These are phyloP conservation scores for Flaveria robusta DNA, from an alignment of 129 eudicot genomes.

Conservation along the genomic window DNA sequence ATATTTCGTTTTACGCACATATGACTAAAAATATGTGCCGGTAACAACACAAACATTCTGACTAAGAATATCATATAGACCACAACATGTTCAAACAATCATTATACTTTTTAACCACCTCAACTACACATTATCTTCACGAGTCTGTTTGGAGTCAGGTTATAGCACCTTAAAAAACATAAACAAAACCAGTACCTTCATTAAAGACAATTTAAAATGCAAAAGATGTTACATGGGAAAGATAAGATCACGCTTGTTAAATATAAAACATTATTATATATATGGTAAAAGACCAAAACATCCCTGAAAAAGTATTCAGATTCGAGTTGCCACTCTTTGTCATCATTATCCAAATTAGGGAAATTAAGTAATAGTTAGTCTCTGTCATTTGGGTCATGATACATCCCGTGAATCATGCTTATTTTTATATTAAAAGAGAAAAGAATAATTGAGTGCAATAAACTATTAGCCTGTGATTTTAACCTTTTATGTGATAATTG, in stretches of 20 bases:
- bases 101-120: neutral
- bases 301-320: constrained; percentile 24
- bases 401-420: constrained; percentile 51
- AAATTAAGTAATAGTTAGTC: constrained; percentile 52
- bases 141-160: neutral
- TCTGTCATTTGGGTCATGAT: constrained; percentile 47
- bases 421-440: neutral
- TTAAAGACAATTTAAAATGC: neutral
- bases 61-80: neutral
- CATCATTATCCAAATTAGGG: constrained; percentile 55
- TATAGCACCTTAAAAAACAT: neutral
- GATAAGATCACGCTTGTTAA: constrained; percentile 34
- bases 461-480: constrained; percentile 23
- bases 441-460: constrained; percentile 8
- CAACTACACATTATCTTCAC: neutral
- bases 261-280: neutral
- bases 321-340: constrained; percentile 46
- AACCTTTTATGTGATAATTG: constrained; percentile 17
- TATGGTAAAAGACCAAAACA: constrained; percentile 10
- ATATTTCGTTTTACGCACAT: neutral
- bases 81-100: neutral
- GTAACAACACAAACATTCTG: constrained; percentile 1
- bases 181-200: no score
- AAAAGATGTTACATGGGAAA: constrained; percentile 34
- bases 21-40: neutral